Conservation (phyloP, 768 basidiomycete species). For the Crassisporium funariophilum region DNA sequence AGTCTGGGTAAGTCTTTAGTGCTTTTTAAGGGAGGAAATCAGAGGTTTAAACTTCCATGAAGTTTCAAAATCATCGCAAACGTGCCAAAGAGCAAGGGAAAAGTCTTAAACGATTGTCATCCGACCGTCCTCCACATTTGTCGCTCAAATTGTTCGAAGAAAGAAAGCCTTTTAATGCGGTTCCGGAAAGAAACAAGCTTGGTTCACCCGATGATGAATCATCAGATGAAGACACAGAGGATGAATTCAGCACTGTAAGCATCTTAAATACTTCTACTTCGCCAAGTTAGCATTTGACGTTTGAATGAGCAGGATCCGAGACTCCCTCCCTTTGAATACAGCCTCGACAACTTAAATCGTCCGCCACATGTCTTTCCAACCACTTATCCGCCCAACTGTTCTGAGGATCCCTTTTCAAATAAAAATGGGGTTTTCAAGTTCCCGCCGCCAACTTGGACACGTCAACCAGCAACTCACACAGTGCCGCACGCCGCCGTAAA, state of each 20-base stretch:
- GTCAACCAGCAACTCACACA: constrained; percentile 20
- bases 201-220: background rate
- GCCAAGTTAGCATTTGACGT: background rate
- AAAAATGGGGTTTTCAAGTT: constrained; percentile 20
- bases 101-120: constrained; percentile 16
- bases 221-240: background rate
- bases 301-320: background rate
- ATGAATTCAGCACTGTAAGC: too few relatives aligned
- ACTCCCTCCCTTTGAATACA: background rate
- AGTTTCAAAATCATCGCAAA: constrained; percentile 60
- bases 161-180: background rate
- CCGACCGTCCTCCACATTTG: constrained; percentile 6
- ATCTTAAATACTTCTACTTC: background rate
- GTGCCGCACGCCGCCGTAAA: constrained; percentile 12
- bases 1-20: constrained; percentile 47
- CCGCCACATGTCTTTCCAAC: constrained; percentile 30
- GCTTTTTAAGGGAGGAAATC: background rate
- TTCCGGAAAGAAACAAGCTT: background rate
- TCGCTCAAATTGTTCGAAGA: background rate
- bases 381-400: background rate
- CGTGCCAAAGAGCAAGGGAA: constrained; percentile 37
- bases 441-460: constrained; percentile 33
- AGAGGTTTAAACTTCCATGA: background rate
- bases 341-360: background rate
- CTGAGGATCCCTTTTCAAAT: constrained; percentile 9